Base-by-base conservation (phyloP, 73 alveolate genomes). In the Stentor coeruleus region DNA sequence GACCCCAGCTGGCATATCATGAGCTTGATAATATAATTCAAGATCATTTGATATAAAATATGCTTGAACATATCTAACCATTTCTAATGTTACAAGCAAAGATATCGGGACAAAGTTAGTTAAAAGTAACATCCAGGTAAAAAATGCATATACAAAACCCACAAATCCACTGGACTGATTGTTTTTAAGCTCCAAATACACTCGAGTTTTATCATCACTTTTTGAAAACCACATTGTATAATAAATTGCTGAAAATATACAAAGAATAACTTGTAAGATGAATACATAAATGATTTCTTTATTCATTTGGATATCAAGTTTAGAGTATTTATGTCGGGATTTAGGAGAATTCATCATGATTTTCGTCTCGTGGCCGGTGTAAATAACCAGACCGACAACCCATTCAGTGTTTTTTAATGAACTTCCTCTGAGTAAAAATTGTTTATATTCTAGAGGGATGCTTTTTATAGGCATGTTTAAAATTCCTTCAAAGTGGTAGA, bases 321-420 rank as follows among this genome's bases (percentile, higher is more conserved):
- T 74, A 14, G 94, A 81, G 75, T 76, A 79, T 86, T 97, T 97
- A 39, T 86, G 84, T 73, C 96, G 83, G 20, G 95, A 35, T 81
- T 91, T 90, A 55, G 95, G 91, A 3, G 97, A 89, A 84, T 97
- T 97, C 74, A 89, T 82, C 98, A 95, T 95, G 66, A 87, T 88
- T 89, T 94, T 97, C 0, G 98, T 92, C 74, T 97, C 98, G 81
- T 95, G 96, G 4, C 99, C 99, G 26, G 98, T 88, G 90, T 95
- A 97, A 55, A 97, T 87, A 3, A 93, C 99, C 39, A 91, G 39
- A 37, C 99, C 99, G 76, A 89, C 88, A 59, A 95, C 92, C 90
- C 93, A 93, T 40, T 93, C 95, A 2, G 99, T 95, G 90, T 97
- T 97, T 74, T 92, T 95, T 55, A 97, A 89, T 26, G 94, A 74